Conservation (phyloP, 768 basidiomycete species). For the Leccinum aurantiacum region DNA sequence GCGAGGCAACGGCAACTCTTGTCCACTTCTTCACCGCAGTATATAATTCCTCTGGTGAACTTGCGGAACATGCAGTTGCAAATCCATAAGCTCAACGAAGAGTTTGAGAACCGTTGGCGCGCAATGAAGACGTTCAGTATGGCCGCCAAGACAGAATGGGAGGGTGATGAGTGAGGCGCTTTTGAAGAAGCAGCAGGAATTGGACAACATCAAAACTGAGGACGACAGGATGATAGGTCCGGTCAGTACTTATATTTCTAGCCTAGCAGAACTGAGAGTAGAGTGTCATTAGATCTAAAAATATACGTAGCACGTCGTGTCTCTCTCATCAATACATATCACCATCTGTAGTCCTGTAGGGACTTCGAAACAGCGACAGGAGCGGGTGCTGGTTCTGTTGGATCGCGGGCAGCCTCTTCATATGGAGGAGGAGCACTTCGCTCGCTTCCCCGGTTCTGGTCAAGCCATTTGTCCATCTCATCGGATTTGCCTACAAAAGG, state of each 20-base stretch:
- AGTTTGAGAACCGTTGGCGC: constrained; percentile 35
- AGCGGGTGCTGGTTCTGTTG: constrained; percentile 43
- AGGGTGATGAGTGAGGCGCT: too few relatives aligned
- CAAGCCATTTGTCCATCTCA: constrained; percentile 98
- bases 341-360: constrained; percentile 32
- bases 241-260: not conserved
- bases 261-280: constrained; percentile 43
- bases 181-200: too few relatives aligned
- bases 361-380: constrained; percentile 48
- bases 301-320: constrained; percentile 6
- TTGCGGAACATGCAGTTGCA: constrained; percentile 48
- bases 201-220: too few relatives aligned
- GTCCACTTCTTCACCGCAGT: constrained; percentile 26
- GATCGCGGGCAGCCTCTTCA: constrained; percentile 44
- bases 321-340: constrained; percentile 3
- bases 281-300: constrained; percentile 28
- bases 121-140: constrained; percentile 20
- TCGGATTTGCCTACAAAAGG: constrained; percentile 77
- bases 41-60: constrained; percentile 35
- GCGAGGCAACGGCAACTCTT: constrained; percentile 34
- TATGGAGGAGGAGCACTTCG: constrained; percentile 66
- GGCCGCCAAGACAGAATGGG: not conserved
- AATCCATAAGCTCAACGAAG: constrained; percentile 41
- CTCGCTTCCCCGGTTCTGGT: constrained; percentile 63
- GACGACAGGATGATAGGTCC: not conserved